Base-by-base conservation (phyloP, 768 basidiomycete genomes). In the Mycena indigotica region DNA sequence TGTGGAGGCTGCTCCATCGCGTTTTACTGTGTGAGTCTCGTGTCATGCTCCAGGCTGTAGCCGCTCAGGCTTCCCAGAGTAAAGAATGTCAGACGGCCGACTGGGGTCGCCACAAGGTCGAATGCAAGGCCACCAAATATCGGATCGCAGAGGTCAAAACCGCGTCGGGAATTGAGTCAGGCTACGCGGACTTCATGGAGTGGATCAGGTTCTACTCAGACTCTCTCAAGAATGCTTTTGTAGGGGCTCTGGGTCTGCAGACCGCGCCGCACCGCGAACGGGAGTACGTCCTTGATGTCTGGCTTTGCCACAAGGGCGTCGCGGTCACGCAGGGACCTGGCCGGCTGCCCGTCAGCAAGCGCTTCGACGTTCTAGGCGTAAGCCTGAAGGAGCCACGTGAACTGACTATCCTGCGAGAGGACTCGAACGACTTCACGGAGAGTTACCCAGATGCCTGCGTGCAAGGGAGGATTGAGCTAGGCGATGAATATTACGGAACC, bases 211-310 rank as follows among this genome's bases (percentile, higher is more conserved):
- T 45, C 21, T 55, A 55, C 44, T 28, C 45, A 13, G 28, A 19
- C 41, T 45, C 44, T 3, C 53, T 55, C 41, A 41, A 46, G 44
- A 55, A 55, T 26, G 30, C 29, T 35, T 19, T 35, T 29, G 21
- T 55, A 2, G 53, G 28, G 3, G n/a, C n/a, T 10, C 28, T 55
- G 25, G 3, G 41, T 15, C 41, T 55, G 1, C 53, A 28, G 15
- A 3, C 28, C 10, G 17, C 28, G 1, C 53, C 53, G 2, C 44
- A 44, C 53, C 1, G 24, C 28, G 53, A 55, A 28, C 44, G 21
- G 4, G 12, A 2, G 2, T 16, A n/a, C 13, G 13, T 55, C 12
- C 1, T 32, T 8, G 6, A 21, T 23, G 28, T 46, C 4, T 15
- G 6, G 17, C 41, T 55, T 19, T 32, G 23, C 1, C 44, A 55